Evolutionary conservation across 257 asterid genomes (phyloP), one percentile per base, ranked within the genome.

Genomic region (Nicotiana knightiana): DNA sequence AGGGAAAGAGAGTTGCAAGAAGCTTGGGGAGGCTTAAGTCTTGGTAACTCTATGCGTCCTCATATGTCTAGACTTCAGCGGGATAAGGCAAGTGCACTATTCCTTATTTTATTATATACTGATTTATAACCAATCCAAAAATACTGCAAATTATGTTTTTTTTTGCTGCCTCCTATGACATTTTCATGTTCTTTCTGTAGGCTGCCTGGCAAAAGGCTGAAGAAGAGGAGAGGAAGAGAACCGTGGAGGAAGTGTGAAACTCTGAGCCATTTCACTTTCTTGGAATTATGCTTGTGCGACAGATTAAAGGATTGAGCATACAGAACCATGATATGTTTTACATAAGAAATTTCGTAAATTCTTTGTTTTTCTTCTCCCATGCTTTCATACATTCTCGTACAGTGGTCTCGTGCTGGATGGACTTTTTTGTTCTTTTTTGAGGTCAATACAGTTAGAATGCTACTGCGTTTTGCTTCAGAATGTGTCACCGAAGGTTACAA

Each of bases 181-280:
- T 53, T 37, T 15, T 48, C 33, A 6, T n/a, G 43, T 46, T 12
- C 53, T 79, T 15, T 81, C 6, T 65, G 79, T 58, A 96, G 99
- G 99, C 95, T 86, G 98, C 92, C 32, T 96, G 98, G 99, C 83
- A 90, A 39, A 83, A 91, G 88, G 98, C 98, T 43, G 99, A 96
- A 81, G 98, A 94, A 87, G 97, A 94, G 73, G 94, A 93, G 81
- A 90, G 88, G 84, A 91, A 79, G 73, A 87, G 84, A 82, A 91
- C 77, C 53, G 5, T 84, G 82, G 81, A 65, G 59, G 84, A 66
- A 21, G 35, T 4, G 83, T 71, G 80, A 82, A 39, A 79, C 32
- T 83, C 73, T 26, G 62, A 73, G 62, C 26, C 10, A 33, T 16
- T 66, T 66, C 75, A 32, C 48, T 66, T 65, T 32, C 24, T 32